Conservation (phyloP, 2,329 filamentous ascomycete species). For the Fusarium drepaniforme region DNA sequence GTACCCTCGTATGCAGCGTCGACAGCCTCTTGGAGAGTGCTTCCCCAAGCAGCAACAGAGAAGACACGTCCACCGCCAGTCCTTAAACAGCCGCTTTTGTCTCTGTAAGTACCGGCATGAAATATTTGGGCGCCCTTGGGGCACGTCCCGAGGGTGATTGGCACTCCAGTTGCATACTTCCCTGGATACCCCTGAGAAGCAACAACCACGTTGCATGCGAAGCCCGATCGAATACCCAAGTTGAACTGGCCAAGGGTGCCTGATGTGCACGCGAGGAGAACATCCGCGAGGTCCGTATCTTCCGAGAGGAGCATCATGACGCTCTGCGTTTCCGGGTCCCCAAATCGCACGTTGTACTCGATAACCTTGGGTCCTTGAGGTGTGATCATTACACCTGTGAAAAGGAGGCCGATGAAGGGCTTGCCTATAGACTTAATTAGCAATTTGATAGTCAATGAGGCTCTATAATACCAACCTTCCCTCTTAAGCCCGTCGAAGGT, state of each 20-base stretch:
- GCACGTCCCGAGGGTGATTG: conserved; percentile 57
- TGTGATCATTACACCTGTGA: conserved; percentile 89
- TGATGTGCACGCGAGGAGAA: conserved; percentile 85
- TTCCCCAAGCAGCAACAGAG: conserved; percentile 78
- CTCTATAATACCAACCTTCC: conserved; percentile 37
- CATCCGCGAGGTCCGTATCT: conserved; percentile 83
- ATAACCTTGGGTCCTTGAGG: conserved; percentile 80
- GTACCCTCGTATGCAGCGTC: conserved; percentile 81
- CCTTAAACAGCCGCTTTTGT: conserved; percentile 60
- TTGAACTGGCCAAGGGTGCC: conserved; percentile 73
- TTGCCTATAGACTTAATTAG: too few relatives aligned
- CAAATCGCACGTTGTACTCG: conserved; percentile 92
- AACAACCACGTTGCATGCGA: conserved; percentile 86
- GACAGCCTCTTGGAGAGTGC: conserved; percentile 80
- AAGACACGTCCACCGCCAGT: conserved; percentile 89
- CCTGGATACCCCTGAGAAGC: conserved; percentile 89
- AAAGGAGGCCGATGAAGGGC: conserved; percentile 74
- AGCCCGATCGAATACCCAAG: conserved; percentile 72
- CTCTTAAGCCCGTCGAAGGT: conserved; percentile 72
- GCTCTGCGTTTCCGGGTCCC: conserved; percentile 89
- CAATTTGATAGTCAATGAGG: too few relatives aligned
- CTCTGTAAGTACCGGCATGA: conserved; percentile 60
- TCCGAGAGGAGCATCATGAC: conserved; percentile 79
- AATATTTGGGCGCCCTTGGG: conserved; percentile 75
- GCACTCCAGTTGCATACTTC: conserved; percentile 78